phyloP scores from a whole-genome alignment of 2,329 filamentous ascomycete species.

The Penicillium sp. region DNA sequence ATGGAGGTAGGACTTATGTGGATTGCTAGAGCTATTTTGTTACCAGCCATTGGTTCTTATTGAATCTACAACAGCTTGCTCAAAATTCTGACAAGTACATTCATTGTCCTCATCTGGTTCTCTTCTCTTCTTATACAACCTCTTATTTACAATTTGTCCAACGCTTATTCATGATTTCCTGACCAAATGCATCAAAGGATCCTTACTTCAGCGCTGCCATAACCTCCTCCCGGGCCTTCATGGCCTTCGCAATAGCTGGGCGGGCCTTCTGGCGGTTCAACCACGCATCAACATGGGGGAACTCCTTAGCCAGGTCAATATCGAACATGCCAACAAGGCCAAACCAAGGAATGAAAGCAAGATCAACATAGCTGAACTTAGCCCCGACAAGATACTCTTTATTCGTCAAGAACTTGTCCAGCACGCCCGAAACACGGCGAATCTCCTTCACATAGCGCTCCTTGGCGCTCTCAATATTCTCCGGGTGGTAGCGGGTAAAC shows the following conservation, averaged over 20 bases:
- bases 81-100: neutral
- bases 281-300: constrained; percentile 33
- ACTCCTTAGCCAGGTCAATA: constrained; percentile 33
- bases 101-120: neutral
- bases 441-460: constrained; percentile 51
- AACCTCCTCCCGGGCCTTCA: constrained; percentile 20
- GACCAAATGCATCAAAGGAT: no score
- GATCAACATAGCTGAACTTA: constrained; percentile 47
- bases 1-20: no score
- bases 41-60: no score
- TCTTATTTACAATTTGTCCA: neutral
- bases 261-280: constrained; percentile 30
- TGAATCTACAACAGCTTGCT: no score
- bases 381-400: constrained; percentile 46
- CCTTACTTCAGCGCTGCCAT: neutral
- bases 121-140: neutral
- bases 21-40: no score
- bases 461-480: constrained; percentile 46
- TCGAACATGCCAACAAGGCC: neutral
- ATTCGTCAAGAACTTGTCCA: constrained; percentile 43
- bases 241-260: constrained; percentile 26
- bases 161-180: no score
- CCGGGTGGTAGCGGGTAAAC: constrained; percentile 46
- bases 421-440: constrained; percentile 46
- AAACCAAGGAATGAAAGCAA: constrained; percentile 45